Percentiles rank a stretch among this genome's conserved stretches.
Conservation (phyloP, 805 yeast genomes). For the Kodamaea kaohsiungensis region DNA sequence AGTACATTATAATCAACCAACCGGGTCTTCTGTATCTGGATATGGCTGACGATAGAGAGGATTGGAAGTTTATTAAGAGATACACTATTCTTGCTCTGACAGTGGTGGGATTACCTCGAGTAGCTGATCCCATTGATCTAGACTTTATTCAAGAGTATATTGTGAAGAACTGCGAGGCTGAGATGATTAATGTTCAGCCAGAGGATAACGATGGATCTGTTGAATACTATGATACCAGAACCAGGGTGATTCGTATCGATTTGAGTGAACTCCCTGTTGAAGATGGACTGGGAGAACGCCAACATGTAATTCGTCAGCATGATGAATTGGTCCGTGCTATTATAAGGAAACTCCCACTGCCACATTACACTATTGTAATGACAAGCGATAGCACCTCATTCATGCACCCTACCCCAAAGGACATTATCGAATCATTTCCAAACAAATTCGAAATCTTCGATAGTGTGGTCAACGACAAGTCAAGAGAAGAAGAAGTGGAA, state of each 20-base stretch:
- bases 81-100: constrained; percentile 61
- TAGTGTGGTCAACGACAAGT: constrained; percentile 54
- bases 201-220: constrained; percentile 49
- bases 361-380: constrained; percentile 61
- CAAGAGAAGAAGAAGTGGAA: constrained; percentile 54
- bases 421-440: constrained; percentile 32
- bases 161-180: constrained; percentile 53
- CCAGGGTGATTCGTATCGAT: constrained; percentile 61
- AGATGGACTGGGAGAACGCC: constrained; percentile 20
- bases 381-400: constrained; percentile 35
- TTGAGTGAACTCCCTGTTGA: constrained; percentile 46
- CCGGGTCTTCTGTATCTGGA: constrained; percentile 39
- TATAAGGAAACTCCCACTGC: constrained; percentile 72
- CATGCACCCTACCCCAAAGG: constrained; percentile 33
- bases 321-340: constrained; percentile 55
- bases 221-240: constrained; percentile 60
- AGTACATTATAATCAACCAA: constrained; percentile 36
- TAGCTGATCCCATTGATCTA: constrained; percentile 42
- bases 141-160: constrained; percentile 43
- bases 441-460: constrained; percentile 49
- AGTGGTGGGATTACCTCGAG: constrained; percentile 57
- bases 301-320: constrained; percentile 34
- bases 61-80: constrained; percentile 51
- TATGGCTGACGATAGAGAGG: constrained; percentile 25
- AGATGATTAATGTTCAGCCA: constrained; percentile 36